Percentiles rank a stretch among this genome's conserved stretches.
phyloP scores from a whole-genome alignment of 495 filamentous ascomycete species.

The Rhypophila decipiens region DNA sequence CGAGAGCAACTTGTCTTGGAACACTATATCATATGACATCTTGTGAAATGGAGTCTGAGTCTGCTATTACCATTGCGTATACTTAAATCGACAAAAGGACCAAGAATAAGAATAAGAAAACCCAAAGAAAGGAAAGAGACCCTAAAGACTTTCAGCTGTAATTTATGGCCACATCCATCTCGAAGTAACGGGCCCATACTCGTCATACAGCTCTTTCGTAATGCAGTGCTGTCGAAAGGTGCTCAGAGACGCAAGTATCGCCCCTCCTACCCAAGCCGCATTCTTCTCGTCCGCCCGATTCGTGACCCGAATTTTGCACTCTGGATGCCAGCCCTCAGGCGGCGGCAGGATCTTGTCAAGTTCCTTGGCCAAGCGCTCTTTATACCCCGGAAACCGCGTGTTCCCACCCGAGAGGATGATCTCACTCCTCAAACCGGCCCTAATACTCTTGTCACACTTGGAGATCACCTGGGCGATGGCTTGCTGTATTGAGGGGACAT shows the following conservation, averaged over 20 bases:
- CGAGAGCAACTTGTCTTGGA: no score
- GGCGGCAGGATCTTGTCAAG: neutral
- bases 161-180: no score
- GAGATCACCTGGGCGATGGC: neutral
- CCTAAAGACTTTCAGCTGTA: no score
- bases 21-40: no score
- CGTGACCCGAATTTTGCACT: neutral
- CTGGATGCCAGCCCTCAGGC: neutral
- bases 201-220: neutral
- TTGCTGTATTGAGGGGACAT: neutral
- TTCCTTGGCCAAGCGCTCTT: neutral
- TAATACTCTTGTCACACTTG: neutral
- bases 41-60: no score
- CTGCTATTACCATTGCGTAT: no score
- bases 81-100: no score
- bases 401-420: conserved; percentile 1
- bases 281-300: neutral
- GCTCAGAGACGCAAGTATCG: conserved; percentile 3
- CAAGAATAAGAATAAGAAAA: no score
- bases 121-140: no score
- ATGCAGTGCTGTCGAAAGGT: conserved; percentile 2
- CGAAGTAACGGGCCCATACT: conserved; percentile 1
- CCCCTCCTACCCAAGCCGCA: conserved; percentile 4
- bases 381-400: neutral
- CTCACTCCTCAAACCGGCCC: neutral